Base-by-base conservation (phyloP, 2,329 filamentous ascomycete genomes). In the Magnaporthiopsis rhizophila region DNA sequence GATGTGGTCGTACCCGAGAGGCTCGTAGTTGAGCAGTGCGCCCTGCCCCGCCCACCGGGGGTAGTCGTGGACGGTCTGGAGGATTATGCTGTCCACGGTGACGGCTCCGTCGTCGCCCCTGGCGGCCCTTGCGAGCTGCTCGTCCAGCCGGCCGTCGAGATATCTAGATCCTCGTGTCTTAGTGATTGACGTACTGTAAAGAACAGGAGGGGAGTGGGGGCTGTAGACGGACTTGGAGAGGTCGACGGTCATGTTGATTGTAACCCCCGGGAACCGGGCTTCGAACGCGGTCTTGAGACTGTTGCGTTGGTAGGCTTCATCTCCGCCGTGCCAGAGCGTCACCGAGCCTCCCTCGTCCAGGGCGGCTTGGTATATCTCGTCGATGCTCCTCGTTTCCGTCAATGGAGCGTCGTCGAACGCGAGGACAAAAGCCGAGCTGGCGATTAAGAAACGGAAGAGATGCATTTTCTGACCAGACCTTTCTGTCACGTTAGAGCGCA, bases 51-150 rank as follows among this genome's bases (percentile, higher is more conserved):
- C 80, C 82, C 83, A 85, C 11, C 81, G 76, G 0, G 80, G 77
- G 66, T 75, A 85, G 66, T 84, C 81, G 18, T 83, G 77, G 12
- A 83, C 68, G 0, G 81, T 83, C 68, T 85, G 83, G 3, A 85
- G 69, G 7, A 78, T 74, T 59, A 78, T 71, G 66, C 77, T 77
- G 69, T 86, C 83, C 26, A 80, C 75, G 12, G 73, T 75, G 15
- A 78, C 72, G 7, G 72, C 73, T 9, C 73, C 70, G 15, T 4
- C 3, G 1, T 38, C 36, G 13, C 36, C 36, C 6, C 15, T 18
- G 36, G 36, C 36, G 1, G 68, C 65, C 4, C 24, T 38, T 3
- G 75, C 77, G 1, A 83, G 70, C 64, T 81, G 78, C 53, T 76
- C 70, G 67, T 86, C 81, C 8, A 84, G 67, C 9, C 72, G 73